Conservation (phyloP, 2,329 filamentous ascomycete species). For the Phaeosphaeria sp. region DNA sequence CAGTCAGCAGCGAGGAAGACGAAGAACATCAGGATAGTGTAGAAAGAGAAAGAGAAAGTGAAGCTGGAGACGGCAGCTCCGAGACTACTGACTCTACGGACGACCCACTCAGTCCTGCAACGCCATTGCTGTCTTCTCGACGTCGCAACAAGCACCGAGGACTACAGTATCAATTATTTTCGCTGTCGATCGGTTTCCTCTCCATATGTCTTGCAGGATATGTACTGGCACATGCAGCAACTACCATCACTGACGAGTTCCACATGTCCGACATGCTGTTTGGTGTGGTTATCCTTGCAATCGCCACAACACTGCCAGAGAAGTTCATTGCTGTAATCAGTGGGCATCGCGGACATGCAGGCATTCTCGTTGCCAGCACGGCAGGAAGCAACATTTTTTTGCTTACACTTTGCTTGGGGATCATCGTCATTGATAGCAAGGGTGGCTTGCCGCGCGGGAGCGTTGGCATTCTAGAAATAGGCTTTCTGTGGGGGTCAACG, state of each 20-base stretch:
- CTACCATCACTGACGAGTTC: neutral
- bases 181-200: neutral
- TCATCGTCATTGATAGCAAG: neutral
- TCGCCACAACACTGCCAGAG: neutral
- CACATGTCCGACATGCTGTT: neutral
- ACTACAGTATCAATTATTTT: neutral
- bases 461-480: neutral
- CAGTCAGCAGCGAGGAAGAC: neutral
- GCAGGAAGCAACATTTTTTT: neutral
- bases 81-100: neutral
- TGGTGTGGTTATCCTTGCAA: neutral
- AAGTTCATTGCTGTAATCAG: neutral
- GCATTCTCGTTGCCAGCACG: neutral
- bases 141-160: neutral
- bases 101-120: neutral
- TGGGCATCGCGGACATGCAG: neutral
- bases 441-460: neutral
- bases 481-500: neutral
- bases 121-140: neutral
- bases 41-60: neutral
- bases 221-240: neutral
- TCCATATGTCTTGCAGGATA: neutral
- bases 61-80: neutral
- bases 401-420: neutral
- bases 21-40: neutral